A percentile compares a stretch with the other conserved stretches of the same genome.
Conservation (phyloP, 805 yeast genomes). For the Suhomyces tanzawaensis region DNA sequence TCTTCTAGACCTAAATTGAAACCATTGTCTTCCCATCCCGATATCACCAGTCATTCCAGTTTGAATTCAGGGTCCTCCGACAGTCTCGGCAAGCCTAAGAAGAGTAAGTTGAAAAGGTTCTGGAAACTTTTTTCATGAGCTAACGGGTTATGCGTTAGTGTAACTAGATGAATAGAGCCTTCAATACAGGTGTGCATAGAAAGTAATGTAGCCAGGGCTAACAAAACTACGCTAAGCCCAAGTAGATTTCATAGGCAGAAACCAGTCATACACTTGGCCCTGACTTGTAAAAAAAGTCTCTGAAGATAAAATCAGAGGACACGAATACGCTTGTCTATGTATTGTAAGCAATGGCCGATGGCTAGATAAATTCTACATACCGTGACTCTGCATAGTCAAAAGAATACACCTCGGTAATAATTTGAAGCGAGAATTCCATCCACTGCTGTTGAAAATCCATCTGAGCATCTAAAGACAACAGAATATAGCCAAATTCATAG, state of each 20-base stretch:
- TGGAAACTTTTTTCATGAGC: constrained; percentile 21
- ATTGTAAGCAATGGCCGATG: too few species aligned
- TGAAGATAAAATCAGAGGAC: too few species aligned
- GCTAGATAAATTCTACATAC: too few species aligned
- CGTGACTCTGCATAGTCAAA: too few species aligned
- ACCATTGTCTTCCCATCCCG: constrained; percentile 42
- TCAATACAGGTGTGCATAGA: background rate
- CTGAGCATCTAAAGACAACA: too few species aligned
- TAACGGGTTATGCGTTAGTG: background rate
- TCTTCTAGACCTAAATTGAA: constrained; percentile 25
- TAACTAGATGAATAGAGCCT: background rate
- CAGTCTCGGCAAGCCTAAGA: constrained; percentile 14
- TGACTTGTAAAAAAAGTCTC: background rate
- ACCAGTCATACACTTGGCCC: background rate
- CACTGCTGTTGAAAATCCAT: too few species aligned
- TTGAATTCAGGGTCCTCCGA: constrained; percentile 1
- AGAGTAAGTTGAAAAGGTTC: constrained; percentile 32
- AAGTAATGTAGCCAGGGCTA: background rate
- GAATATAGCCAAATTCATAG: too few species aligned
- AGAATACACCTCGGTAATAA: too few species aligned
- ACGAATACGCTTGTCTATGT: too few species aligned
- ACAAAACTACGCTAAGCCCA: background rate
- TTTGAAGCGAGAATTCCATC: too few species aligned
- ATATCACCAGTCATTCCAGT: constrained; percentile 13
- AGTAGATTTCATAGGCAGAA: background rate